phyloP scores from a whole-genome alignment of 345 rosid species.

The Limnanthes douglasii region DNA sequence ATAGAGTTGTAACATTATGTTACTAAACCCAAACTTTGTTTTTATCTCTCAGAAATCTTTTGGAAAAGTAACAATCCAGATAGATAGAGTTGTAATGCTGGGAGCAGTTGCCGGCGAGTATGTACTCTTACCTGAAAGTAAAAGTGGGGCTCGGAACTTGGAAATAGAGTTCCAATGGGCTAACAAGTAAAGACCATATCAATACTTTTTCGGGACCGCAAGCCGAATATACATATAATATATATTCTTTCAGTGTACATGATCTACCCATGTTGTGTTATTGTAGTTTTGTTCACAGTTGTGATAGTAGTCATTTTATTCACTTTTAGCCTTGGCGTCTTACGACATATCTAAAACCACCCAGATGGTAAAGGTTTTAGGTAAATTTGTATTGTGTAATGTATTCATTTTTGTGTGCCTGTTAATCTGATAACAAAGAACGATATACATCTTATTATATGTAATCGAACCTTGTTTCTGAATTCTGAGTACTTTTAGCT shows the following conservation, averaged over 20 bases:
- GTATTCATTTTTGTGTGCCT: conserved; percentile 13
- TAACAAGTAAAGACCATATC: conserved; percentile 29
- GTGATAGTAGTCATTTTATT: conserved; percentile 17
- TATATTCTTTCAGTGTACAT: conserved; percentile 21
- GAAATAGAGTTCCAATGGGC: conserved; percentile 99
- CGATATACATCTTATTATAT: too few species aligned
- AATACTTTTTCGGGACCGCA: conserved; percentile 4
- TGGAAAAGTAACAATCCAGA: conserved; percentile 96
- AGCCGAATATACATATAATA: conserved; percentile 6
- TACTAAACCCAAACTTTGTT: background rate
- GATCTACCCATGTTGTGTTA: conserved; percentile 15
- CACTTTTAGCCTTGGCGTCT: conserved; percentile 19
- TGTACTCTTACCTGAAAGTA: conserved; percentile 79
- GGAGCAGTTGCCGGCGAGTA: conserved; percentile 96
- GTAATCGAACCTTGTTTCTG: too few species aligned
- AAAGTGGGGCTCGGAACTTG: conserved; percentile 83
- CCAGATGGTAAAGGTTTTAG: background rate
- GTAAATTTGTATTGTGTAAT: conserved; percentile 10
- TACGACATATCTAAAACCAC: conserved; percentile 4
- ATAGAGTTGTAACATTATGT: background rate
- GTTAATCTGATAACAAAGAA: conserved; percentile 11
- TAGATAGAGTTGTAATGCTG: conserved; percentile 91
- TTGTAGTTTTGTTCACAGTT: conserved; percentile 17
- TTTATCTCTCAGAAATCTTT: conserved; percentile 59
- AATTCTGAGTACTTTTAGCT: too few species aligned